Base-by-base conservation (phyloP, 2,329 filamentous ascomycete species). In the Colletotrichum phormii region DNA sequence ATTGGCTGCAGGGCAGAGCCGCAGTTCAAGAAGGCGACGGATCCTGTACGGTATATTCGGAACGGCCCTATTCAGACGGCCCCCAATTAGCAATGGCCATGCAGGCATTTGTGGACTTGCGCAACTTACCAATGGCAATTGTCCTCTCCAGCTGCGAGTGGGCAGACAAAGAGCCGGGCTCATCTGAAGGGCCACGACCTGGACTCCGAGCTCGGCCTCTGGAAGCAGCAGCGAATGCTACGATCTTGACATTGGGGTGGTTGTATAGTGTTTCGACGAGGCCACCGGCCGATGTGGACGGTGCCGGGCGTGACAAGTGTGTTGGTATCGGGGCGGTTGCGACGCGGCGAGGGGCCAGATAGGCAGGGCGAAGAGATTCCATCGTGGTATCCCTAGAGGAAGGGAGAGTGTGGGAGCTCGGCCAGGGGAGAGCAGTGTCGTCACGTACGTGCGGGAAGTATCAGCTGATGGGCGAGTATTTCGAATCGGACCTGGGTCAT, bases 21-120 rank as follows among this genome's bases (percentile, higher is more conserved):
- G 75, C 95, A 97, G 81, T 93, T 96, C 11, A 98, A 87, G 78
- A 98, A 98, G 13, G 94, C 94, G 18, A 97, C 94, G 11, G 94
- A 94, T 24, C 94, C 94, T 42, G 97, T 93, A 77, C 94, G 92
- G 80, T 98, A 97, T 75, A 98, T 94, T 75, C 92, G 90, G 73
- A 98, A 88, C 1, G 91, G 89, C 2, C 95, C 95, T 90, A 70
- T 46, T 18, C 61, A 59, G 42, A 59, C 26, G 24, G 18, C 22
- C 18, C 73, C 73, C 68, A 75, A 72, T 64, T 77, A 51, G 31
- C 11, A 29, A 26, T 26, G 35, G 26, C 24, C 12, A n/a, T 51
- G 13, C 18, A 35, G 54, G 15, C 37, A 22, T n/a, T 57, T 9
- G 35, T 62, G 8, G 11, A 12, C 15, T 33, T n/a, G 64, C 31